Conservation (phyloP, 345 rosid species). For the Hibiscus mutabilis region DNA sequence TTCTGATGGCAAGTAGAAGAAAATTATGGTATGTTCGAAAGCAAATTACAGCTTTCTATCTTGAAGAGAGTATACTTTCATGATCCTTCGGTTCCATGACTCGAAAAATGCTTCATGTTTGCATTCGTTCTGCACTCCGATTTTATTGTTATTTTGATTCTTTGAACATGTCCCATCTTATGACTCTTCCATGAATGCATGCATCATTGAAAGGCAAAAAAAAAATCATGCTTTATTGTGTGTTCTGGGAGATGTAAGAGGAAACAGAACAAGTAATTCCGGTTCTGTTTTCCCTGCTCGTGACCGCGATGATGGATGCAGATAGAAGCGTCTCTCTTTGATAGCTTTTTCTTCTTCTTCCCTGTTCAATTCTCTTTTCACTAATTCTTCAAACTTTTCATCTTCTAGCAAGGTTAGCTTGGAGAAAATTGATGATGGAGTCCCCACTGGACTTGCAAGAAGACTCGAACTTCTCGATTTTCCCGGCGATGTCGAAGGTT, state of each 20-base stretch:
- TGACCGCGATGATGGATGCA: constrained; percentile 67
- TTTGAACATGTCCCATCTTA: background rate
- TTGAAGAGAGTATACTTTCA: background rate
- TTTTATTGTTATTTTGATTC: background rate
- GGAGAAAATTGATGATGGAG: constrained; percentile 63
- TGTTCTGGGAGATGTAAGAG: constrained; percentile 51
- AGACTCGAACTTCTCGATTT: constrained; percentile 34
- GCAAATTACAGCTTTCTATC: background rate
- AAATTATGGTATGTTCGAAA: background rate
- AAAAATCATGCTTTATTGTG: constrained; percentile 24
- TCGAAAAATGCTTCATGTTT: background rate
- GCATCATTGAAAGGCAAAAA: background rate
- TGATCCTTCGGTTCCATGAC: too few relatives aligned
- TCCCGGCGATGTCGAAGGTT: constrained; percentile 39
- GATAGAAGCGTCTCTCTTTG: constrained; percentile 61
- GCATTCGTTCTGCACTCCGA: background rate
- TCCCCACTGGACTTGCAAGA: constrained; percentile 42
- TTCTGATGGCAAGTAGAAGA: background rate
- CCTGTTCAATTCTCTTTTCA: constrained; percentile 29
- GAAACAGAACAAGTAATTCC: constrained; percentile 63
- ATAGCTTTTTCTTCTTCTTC: constrained; percentile 79
- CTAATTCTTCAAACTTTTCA: constrained; percentile 28
- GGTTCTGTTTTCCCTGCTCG: constrained; percentile 48
- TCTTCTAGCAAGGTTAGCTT: constrained; percentile 43
- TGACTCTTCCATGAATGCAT: background rate